Evolutionary conservation across 2,329 filamentous ascomycete genomes (phyloP).

Genomic region (Podosphaera leucotricha): DNA sequence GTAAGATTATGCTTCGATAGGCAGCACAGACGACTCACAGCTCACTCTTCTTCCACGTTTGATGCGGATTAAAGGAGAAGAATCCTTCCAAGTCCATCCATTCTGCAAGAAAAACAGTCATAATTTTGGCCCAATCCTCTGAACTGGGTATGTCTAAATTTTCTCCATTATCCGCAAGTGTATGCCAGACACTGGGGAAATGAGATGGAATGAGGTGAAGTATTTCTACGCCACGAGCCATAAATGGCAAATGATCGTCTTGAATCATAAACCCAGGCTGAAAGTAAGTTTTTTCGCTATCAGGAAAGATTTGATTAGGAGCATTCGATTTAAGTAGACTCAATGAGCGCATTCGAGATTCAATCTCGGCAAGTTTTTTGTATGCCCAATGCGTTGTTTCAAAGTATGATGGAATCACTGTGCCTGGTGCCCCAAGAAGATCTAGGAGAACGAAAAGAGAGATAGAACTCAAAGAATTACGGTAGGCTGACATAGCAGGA

Average conservation of each 20-base stretch:
- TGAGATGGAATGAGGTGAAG: constrained; percentile 70
- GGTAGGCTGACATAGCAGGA: constrained; percentile 49
- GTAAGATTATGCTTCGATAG: not conserved
- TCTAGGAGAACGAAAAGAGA: constrained; percentile 81
- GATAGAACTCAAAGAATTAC: constrained; percentile 54
- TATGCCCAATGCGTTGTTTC: constrained; percentile 88
- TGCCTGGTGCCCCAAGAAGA: constrained; percentile 48
- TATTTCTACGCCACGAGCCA: constrained; percentile 64
- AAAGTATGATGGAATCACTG: constrained; percentile 66
- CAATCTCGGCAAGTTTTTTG: constrained; percentile 46
- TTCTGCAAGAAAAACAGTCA: constrained; percentile 67
- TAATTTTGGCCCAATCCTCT: constrained; percentile 68
- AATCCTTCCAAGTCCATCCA: constrained; percentile 54
- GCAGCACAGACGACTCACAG: constrained; percentile 13
- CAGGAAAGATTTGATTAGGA: constrained; percentile 38
- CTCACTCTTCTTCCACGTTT: constrained; percentile 12
- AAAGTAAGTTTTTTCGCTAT: constrained; percentile 28
- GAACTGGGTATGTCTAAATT: constrained; percentile 62
- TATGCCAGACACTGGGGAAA: constrained; percentile 77
- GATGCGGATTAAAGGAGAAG: constrained; percentile 7
- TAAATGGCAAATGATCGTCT: constrained; percentile 86
- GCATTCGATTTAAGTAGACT: constrained; percentile 37
- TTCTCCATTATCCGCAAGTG: constrained; percentile 55
- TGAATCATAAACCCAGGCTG: constrained; percentile 34
- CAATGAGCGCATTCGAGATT: constrained; percentile 47